Base-by-base conservation (phyloP, 257 asterid genomes). In the Solanum pinnatisectum region DNA sequence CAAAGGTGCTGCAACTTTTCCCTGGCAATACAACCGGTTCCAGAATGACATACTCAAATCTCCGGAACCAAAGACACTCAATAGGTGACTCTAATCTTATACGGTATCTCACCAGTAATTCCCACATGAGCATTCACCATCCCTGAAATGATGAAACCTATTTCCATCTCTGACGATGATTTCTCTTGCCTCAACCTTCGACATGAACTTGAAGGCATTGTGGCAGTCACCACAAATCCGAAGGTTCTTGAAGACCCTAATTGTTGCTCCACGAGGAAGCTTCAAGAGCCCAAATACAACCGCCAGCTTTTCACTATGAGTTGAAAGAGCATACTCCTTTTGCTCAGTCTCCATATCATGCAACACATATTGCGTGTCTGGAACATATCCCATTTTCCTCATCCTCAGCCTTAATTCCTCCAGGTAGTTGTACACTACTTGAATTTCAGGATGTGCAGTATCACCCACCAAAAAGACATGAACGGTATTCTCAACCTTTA, bases 231-330 rank as follows among this genome's bases (percentile, higher is more conserved):
- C 98, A 89, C 96, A 94, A 27, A 94, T 93, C 10, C 96, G 92
- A 6, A 94, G 91, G 90, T 94, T 94, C 94, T 93, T 94, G 92
- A 93, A 94, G 52, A 93, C 92, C 89, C 96, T 91, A 76, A 94
- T 92, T 70, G 93, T 89, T 86, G 94, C 93, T 74, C 95, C 93
- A 39, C 46, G 92, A 52, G 95, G 98, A 72, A 94, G 93, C 90
- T 91, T 94, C 84, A 94, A 89, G 46, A 94, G 90, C 78, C 96
- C 98, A 83, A 93, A 94, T 60, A 91, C 95, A 86, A 94, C 98
- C 4, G 98, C 96, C 88, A 94, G 93, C 92, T 93, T 94, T 94
- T 94, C 98, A 89, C 98, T 93, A 84, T 94, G 96, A 83, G 96
- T 91, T 73, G 96, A 93, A 93, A 94, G 84, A 5, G 96, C 93